These are phyloP conservation scores for Cryomyces minteri DNA, from an alignment of 495 filamentous ascomycete genomes.

Conservation along the genomic window DNA sequence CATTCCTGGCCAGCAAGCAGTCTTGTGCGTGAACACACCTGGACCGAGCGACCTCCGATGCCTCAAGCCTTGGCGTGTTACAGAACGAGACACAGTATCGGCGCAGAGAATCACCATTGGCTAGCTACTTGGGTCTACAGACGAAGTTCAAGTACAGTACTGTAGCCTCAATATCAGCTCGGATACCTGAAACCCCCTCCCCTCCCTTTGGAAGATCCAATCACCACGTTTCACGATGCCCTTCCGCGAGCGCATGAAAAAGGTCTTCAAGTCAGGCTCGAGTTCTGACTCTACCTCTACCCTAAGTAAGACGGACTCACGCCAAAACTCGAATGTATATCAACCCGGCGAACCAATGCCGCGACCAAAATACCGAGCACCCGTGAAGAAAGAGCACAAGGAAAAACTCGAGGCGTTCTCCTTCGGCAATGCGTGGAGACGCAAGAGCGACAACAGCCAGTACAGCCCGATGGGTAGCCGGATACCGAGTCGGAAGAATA, in stretches of 20 bases:
- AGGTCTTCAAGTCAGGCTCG: conserved; percentile 13
- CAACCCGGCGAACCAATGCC: conserved; percentile 24
- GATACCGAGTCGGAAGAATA: conserved; percentile 16
- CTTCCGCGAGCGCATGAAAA: conserved; percentile 19
- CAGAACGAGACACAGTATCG: too few relatives aligned
- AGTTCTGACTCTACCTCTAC: neutral
- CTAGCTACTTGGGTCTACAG: too few relatives aligned
- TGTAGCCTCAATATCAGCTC: too few relatives aligned
- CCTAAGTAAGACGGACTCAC: neutral
- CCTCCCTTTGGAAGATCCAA: neutral
- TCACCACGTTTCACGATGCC: conserved; percentile 12
- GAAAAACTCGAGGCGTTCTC: conserved; percentile 20
- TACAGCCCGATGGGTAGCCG: conserved; percentile 22
- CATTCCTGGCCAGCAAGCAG: too few relatives aligned
- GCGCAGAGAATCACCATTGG: too few relatives aligned
- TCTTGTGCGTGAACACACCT: too few relatives aligned
- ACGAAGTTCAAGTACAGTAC: too few relatives aligned
- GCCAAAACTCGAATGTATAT: conserved; percentile 14
- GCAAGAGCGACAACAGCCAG: conserved; percentile 15
- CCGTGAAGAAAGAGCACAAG: conserved; percentile 20
- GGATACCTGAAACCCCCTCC: neutral
- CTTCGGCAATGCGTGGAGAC: conserved; percentile 19
- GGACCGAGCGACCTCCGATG: too few relatives aligned
- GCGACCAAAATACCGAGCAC: conserved; percentile 21
- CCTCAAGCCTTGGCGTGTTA: too few relatives aligned